phyloP scores from a whole-genome alignment of 2,329 filamentous ascomycete genomes.

The Fusarium fracticaudum region DNA sequence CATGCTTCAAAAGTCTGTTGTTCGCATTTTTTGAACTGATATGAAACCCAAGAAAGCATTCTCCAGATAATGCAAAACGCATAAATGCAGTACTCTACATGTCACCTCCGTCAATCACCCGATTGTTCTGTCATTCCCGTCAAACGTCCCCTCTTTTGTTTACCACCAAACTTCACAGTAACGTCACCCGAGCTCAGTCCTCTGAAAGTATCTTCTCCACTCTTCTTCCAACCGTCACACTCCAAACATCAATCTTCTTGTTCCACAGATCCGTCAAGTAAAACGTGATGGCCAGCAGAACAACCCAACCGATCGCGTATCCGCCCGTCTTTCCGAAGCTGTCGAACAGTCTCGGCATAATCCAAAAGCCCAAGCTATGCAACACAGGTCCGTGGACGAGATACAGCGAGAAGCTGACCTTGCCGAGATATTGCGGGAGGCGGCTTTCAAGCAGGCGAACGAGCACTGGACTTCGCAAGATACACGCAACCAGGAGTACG shows the following conservation, averaged over 20 bases:
- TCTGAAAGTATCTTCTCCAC: conserved; percentile 43
- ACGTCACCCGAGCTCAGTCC: neutral
- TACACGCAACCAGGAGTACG: conserved; percentile 48
- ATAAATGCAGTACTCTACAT: neutral
- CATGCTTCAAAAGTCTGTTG: neutral
- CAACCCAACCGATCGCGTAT: conserved; percentile 46
- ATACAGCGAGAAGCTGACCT: conserved; percentile 54
- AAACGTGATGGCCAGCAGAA: conserved; percentile 45
- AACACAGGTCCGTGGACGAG: conserved; percentile 65
- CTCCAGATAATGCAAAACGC: neutral
- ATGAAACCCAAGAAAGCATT: neutral
- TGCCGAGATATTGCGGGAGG: conserved; percentile 51
- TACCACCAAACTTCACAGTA: neutral
- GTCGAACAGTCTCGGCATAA: conserved; percentile 58
- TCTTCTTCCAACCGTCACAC: conserved; percentile 49
- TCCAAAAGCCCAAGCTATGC: conserved; percentile 67
- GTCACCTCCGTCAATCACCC: neutral
- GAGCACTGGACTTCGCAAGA: conserved; percentile 47
- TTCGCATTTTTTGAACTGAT: neutral
- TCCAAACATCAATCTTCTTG: conserved; percentile 50
- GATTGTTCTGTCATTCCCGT: neutral
- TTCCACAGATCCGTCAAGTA: conserved; percentile 51
- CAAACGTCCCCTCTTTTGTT: neutral
- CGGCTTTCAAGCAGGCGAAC: conserved; percentile 44
- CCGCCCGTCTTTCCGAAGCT: conserved; percentile 45